A percentile compares a stretch with the other conserved stretches of the same genome.
Evolutionary conservation across 1,284 basidiomycete genomes (phyloP).

Genomic region (Bondarzewia mesenterica): DNA sequence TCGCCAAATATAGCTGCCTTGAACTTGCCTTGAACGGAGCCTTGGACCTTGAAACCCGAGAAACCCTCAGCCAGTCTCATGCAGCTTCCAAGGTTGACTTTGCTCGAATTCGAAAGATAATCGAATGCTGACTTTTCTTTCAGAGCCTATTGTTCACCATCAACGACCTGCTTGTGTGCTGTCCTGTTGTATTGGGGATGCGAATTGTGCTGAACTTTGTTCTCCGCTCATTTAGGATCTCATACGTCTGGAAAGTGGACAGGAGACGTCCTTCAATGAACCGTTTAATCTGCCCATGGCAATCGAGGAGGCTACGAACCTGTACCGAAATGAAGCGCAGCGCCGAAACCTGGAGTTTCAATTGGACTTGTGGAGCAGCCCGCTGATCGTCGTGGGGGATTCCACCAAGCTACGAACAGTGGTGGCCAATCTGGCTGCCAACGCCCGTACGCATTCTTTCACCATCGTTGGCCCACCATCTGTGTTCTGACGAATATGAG

Average conservation of each 20-base stretch:
- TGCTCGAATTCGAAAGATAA: slow-evolving; percentile 1
- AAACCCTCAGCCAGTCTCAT: slow-evolving; percentile 75
- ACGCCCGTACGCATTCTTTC: slow-evolving; percentile 69
- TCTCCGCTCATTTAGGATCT: slow-evolving; percentile 46
- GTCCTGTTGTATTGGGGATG: not conserved
- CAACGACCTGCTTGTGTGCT: slow-evolving; percentile 68
- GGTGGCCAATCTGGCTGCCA: slow-evolving; percentile 78
- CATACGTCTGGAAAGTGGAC: slow-evolving; percentile 75
- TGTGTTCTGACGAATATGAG: too few species aligned
- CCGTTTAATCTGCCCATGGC: slow-evolving; percentile 69
- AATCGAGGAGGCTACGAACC: slow-evolving; percentile 62
- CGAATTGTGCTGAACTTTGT: not conserved
- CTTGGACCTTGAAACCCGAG: slow-evolving; percentile 71
- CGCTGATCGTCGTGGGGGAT: slow-evolving; percentile 61
- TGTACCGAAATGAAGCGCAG: slow-evolving; percentile 62
- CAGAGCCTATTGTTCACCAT: slow-evolving; percentile 74
- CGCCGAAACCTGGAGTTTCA: slow-evolving; percentile 61
- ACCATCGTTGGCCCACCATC: too few species aligned
- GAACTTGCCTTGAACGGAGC: slow-evolving; percentile 81
- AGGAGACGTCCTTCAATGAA: slow-evolving; percentile 77
- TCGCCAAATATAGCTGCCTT: slow-evolving; percentile 56
- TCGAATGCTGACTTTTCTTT: not conserved
- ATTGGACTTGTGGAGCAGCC: slow-evolving; percentile 47
- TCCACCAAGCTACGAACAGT: slow-evolving; percentile 73
- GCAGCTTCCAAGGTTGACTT: slow-evolving; percentile 65